phyloP scores from a whole-genome alignment of 2,329 filamentous ascomycete genomes.

The Coniochaeta sp. region DNA sequence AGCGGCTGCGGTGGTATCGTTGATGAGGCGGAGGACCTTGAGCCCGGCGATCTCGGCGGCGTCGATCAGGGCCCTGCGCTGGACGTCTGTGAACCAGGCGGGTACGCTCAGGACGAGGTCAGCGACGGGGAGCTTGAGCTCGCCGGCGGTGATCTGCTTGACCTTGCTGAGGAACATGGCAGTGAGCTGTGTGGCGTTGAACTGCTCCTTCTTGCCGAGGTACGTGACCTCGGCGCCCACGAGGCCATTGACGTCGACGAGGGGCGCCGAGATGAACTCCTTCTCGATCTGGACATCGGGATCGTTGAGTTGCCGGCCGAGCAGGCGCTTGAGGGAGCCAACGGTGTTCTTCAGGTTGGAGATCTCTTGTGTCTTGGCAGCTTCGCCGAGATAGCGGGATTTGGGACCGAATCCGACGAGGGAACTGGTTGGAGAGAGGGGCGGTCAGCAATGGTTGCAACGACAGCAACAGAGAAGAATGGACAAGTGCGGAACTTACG shows the following conservation, averaged over 20 bases:
- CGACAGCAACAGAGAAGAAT: constrained; percentile 4
- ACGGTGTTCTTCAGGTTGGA: constrained; percentile 99
- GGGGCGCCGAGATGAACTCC: constrained; percentile 76
- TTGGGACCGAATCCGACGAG: constrained; percentile 94
- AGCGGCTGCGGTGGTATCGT: constrained; percentile 94
- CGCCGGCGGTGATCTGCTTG: constrained; percentile 76
- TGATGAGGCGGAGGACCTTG: constrained; percentile 89
- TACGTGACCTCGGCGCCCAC: constrained; percentile 92
- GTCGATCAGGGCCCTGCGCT: constrained; percentile 83
- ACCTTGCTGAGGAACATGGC: constrained; percentile 96
- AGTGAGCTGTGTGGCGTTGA: constrained; percentile 87
- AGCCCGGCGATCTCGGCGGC: constrained; percentile 89
- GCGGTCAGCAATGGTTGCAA: constrained; percentile 3
- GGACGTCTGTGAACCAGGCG: constrained; percentile 93
- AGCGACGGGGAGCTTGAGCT: constrained; percentile 84
- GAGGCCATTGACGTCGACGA: constrained; percentile 88
- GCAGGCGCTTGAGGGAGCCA: constrained; percentile 83
- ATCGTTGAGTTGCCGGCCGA: constrained; percentile 78
- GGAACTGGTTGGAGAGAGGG: constrained; percentile 47
- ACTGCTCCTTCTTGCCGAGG: constrained; percentile 89
- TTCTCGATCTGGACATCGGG: constrained; percentile 92
- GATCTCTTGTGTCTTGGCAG: constrained; percentile 97
- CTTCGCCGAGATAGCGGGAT: constrained; percentile 86
- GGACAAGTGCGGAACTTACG: constrained; percentile 56
- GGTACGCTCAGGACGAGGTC: constrained; percentile 93